A percentile compares a stretch with the other conserved stretches of the same genome.
phyloP scores from a whole-genome alignment of 495 filamentous ascomycete genomes.

The Hyaloscypha bicolor region DNA sequence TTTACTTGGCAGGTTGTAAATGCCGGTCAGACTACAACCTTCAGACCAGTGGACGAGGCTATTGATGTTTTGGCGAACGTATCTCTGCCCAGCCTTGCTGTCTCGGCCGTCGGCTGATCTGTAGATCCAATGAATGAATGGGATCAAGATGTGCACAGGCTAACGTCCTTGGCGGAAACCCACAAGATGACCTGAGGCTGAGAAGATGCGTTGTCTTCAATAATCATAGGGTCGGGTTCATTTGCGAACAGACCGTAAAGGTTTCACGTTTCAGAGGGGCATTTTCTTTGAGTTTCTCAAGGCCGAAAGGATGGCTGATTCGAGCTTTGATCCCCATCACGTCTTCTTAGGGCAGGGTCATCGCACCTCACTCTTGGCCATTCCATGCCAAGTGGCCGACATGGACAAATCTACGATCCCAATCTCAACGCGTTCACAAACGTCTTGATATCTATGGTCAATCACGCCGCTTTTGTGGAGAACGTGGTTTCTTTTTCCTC shows the following conservation, averaged over 20 bases:
- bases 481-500: not conserved
- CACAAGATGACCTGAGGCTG: too few species aligned
- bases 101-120: not conserved
- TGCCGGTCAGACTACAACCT: too few species aligned
- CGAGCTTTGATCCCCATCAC: not conserved
- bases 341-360: not conserved
- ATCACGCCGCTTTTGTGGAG: not conserved
- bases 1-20: too few species aligned
- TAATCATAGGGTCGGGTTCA: not conserved
- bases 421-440: not conserved
- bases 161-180: too few species aligned
- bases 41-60: not conserved
- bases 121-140: not conserved
- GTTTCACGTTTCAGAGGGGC: not conserved
- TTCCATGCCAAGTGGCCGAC: not conserved
- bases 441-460: not conserved
- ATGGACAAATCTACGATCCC: not conserved
- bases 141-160: not conserved
- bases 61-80: not conserved
- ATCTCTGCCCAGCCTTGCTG: not conserved
- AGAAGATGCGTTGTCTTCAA: too few species aligned
- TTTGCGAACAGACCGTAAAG: not conserved
- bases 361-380: not conserved
- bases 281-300: not conserved
- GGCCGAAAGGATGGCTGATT: too few species aligned